phyloP scores from a whole-genome alignment of 2,329 filamentous ascomycete species.

The Xylariaceae sp. region DNA sequence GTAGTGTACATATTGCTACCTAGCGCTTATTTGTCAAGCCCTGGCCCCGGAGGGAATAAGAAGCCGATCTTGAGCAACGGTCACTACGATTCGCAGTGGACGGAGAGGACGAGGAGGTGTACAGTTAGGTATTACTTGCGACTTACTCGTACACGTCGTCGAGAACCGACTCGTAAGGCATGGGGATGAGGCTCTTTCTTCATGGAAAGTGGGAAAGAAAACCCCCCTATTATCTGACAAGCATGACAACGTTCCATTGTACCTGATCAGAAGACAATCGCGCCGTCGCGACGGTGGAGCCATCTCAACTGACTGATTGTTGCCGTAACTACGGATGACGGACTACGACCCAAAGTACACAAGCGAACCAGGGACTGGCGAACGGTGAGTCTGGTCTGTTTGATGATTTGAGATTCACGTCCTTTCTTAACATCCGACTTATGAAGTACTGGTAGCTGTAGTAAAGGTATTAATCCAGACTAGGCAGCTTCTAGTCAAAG shows the following conservation, averaged over 20 bases:
- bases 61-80: slow-evolving; percentile 22
- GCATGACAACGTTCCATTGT: background rate
- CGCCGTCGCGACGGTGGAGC: background rate
- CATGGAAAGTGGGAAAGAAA: background rate
- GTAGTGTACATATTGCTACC: background rate
- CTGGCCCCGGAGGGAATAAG: slow-evolving; percentile 29
- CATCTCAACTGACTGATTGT: background rate
- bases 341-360: background rate
- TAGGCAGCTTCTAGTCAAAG: too few relatives aligned
- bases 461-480: too few relatives aligned
- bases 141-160: too few relatives aligned
- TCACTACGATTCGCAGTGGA: background rate
- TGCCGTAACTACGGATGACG: background rate
- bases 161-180: too few relatives aligned
- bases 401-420: background rate
- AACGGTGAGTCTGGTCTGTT: background rate
- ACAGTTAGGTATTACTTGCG: too few relatives aligned
- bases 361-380: background rate
- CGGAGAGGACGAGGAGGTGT: background rate
- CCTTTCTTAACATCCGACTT: too few relatives aligned
- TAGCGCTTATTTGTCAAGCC: slow-evolving; percentile 29
- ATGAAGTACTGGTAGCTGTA: too few relatives aligned
- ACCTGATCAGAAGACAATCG: background rate
- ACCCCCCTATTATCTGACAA: background rate
- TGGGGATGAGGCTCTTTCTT: background rate